phyloP scores from a whole-genome alignment of 2,329 filamentous ascomycete genomes.

The Xylariomycetidae sp. region DNA sequence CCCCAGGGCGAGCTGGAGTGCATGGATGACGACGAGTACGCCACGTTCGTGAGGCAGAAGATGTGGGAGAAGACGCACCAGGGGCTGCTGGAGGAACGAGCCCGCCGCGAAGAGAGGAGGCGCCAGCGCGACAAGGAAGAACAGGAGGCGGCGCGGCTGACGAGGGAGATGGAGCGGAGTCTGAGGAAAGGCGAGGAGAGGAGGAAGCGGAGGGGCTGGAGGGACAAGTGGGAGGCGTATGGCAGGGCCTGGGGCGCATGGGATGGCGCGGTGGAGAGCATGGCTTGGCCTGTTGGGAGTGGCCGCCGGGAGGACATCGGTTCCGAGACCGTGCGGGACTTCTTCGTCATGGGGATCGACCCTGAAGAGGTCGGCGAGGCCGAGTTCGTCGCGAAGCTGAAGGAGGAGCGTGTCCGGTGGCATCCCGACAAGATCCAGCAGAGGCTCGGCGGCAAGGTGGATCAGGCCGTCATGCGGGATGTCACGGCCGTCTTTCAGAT shows the following conservation, averaged over 20 bases:
- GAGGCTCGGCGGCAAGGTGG: slow-evolving; percentile 68
- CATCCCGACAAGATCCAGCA: slow-evolving; percentile 98
- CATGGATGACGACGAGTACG: slow-evolving; percentile 94
- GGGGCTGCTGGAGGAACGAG: slow-evolving; percentile 73
- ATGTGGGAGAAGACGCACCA: slow-evolving; percentile 98
- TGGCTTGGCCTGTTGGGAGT: slow-evolving; percentile 70
- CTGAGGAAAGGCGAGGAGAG: slow-evolving; percentile 64
- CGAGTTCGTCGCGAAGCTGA: slow-evolving; percentile 53
- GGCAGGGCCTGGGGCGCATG: slow-evolving; percentile 54
- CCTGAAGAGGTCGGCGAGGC: slow-evolving; percentile 39
- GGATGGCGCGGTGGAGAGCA: slow-evolving; percentile 35
- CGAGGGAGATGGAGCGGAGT: slow-evolving; percentile 64
- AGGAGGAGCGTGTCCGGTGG: slow-evolving; percentile 86
- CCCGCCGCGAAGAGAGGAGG: slow-evolving; percentile 51
- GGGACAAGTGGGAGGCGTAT: slow-evolving; percentile 62
- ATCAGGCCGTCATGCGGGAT: slow-evolving; percentile 65
- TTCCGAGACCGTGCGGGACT: slow-evolving; percentile 33
- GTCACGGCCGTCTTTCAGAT: slow-evolving; percentile 92
- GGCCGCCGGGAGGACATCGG: slow-evolving; percentile 39
- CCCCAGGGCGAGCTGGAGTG: slow-evolving; percentile 60
- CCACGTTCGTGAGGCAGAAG: slow-evolving; percentile 72
- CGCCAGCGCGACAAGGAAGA: slow-evolving; percentile 33
- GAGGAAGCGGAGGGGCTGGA: slow-evolving; percentile 48
- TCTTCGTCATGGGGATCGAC: slow-evolving; percentile 54
- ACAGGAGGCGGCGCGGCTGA: slow-evolving; percentile 41